A percentile compares a stretch with the other conserved stretches of the same genome.
phyloP scores from a whole-genome alignment of 2,329 filamentous ascomycete species.

The Pezizomycotina sp. region DNA sequence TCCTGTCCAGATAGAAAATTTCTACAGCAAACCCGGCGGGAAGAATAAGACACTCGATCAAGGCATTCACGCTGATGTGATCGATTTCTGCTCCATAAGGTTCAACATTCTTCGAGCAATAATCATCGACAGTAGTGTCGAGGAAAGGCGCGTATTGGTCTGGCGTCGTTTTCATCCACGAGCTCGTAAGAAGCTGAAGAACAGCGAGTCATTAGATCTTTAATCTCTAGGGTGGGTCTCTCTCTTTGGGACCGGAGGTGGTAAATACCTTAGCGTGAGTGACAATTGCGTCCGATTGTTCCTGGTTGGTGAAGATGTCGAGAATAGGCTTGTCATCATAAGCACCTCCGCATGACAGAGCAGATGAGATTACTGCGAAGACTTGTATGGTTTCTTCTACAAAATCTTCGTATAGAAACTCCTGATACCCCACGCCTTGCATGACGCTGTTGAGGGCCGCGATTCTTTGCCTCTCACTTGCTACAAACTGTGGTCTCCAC shows the following conservation, averaged over 20 bases:
- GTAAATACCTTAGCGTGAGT: constrained; percentile 53
- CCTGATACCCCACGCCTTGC: constrained; percentile 48
- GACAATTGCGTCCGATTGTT: constrained; percentile 56
- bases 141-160: constrained; percentile 58
- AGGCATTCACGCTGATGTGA: constrained; percentile 61
- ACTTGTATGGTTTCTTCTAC: constrained; percentile 56
- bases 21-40: constrained; percentile 66
- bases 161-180: constrained; percentile 63
- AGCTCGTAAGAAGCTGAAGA: constrained; percentile 58
- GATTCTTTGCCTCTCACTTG: constrained; percentile 57
- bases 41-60: constrained; percentile 64
- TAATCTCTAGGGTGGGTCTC: constrained; percentile 13
- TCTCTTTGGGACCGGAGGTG: constrained; percentile 14
- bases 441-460: constrained; percentile 55
- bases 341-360: constrained; percentile 35
- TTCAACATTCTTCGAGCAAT: constrained; percentile 56
- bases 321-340: constrained; percentile 45
- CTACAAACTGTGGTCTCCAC: constrained; percentile 47
- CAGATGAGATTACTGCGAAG: constrained; percentile 44
- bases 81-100: constrained; percentile 72
- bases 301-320: constrained; percentile 56
- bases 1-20: constrained; percentile 81
- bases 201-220: constrained; percentile 3
- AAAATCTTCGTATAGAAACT: constrained; percentile 66
- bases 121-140: constrained; percentile 43